phyloP scores from a whole-genome alignment of 2,329 filamentous ascomycete species.

The Botrytis fragariae region DNA sequence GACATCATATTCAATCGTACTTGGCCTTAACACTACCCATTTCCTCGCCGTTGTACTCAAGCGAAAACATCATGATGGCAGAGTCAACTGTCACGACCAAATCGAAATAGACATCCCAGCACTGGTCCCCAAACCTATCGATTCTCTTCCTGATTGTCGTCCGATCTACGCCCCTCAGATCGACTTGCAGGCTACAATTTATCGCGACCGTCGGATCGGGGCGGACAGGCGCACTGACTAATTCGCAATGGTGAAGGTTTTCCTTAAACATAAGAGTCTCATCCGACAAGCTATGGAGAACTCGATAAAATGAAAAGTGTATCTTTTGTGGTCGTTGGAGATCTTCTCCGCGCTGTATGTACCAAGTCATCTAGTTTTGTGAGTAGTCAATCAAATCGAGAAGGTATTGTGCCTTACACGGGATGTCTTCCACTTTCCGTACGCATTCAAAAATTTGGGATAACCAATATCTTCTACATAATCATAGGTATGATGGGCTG shows the following conservation, averaged over 20 bases:
- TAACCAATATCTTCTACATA: slow-evolving; percentile 18
- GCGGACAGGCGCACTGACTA: background rate
- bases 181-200: background rate
- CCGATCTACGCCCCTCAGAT: background rate
- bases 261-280: too few species aligned
- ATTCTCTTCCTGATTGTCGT: background rate
- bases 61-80: slow-evolving; percentile 10
- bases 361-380: slow-evolving; percentile 30
- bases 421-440: background rate
- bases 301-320: slow-evolving; percentile 25
- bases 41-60: background rate
- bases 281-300: background rate
- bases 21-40: slow-evolving; percentile 9
- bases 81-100: background rate
- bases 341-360: slow-evolving; percentile 29
- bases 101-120: slow-evolving; percentile 1
- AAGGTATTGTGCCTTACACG: background rate
- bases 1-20: background rate
- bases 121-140: background rate
- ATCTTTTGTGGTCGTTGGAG: slow-evolving; percentile 22
- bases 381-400: background rate
- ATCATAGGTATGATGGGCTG: background rate
- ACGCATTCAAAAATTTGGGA: background rate
- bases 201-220: background rate
- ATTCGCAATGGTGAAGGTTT: slow-evolving; percentile 9